Conservation (phyloP, 441 rosid genomes). For the Dalechampia spathulata region DNA sequence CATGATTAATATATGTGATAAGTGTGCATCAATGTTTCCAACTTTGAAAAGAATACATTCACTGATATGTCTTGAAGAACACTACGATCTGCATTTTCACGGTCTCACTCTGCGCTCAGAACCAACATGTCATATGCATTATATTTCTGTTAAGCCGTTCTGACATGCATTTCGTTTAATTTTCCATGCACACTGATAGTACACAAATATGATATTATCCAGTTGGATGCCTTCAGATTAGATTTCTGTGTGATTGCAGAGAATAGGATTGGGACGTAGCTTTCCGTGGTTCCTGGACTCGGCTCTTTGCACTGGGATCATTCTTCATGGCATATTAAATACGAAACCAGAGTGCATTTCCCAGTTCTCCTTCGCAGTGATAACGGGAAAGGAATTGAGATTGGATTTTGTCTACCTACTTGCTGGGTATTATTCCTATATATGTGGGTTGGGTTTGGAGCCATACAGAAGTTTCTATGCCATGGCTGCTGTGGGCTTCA, state of each 20-base stretch:
- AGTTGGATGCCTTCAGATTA: slow-evolving; percentile 3
- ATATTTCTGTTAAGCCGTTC: neutral
- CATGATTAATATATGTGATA: neutral
- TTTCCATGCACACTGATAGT: neutral
- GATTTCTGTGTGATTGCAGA: slow-evolving; percentile 40
- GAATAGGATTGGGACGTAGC: slow-evolving; percentile 70
- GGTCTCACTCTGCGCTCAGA: neutral
- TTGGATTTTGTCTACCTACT: slow-evolving; percentile 47
- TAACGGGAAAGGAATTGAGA: slow-evolving; percentile 44
- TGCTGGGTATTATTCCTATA: slow-evolving; percentile 66
- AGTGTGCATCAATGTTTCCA: neutral
- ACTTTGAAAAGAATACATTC: neutral
- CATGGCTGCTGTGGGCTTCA: slow-evolving; percentile 64
- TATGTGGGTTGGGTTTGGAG: slow-evolving; percentile 66
- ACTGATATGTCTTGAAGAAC: neutral
- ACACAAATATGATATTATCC: neutral
- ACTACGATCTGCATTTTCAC: neutral
- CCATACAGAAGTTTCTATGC: slow-evolving; percentile 78
- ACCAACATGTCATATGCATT: neutral
- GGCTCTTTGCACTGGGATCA: slow-evolving; percentile 58
- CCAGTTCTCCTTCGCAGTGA: slow-evolving; percentile 36
- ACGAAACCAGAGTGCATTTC: slow-evolving; percentile 60
- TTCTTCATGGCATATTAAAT: slow-evolving; percentile 62
- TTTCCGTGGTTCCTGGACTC: slow-evolving; percentile 87
- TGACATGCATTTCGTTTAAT: neutral